Percentiles rank a stretch among this genome's conserved stretches.
phyloP scores from a whole-genome alignment of 164 flowering plant species.

The Kalanchoe fedtschenkoi region DNA sequence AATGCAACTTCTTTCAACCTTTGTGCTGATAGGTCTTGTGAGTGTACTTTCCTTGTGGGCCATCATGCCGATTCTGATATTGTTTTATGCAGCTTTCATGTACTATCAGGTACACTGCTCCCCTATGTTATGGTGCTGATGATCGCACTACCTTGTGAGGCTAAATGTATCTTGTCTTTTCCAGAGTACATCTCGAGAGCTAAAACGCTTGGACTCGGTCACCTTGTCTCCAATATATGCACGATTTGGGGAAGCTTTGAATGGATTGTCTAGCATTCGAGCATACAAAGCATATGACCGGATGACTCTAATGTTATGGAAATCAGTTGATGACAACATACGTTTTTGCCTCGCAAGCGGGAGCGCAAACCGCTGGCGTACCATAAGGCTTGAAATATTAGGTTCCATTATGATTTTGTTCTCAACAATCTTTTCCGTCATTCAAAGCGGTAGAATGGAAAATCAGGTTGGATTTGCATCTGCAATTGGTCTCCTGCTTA shows the following conservation, averaged over 20 bases:
- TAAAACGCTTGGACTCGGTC: slow-evolving; percentile 87
- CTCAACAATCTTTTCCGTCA: slow-evolving; percentile 85
- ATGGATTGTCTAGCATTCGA: slow-evolving; percentile 84
- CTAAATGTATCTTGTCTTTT: slow-evolving; percentile 1
- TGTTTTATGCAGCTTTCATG: slow-evolving; percentile 35
- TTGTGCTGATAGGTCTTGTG: slow-evolving; percentile 26
- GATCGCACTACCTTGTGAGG: not conserved
- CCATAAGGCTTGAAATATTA: slow-evolving; percentile 73
- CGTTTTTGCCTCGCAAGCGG: slow-evolving; percentile 70
- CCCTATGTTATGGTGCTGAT: not conserved
- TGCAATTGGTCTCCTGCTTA: slow-evolving; percentile 93
- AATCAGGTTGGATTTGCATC: slow-evolving; percentile 81
- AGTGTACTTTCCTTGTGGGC: slow-evolving; percentile 36
- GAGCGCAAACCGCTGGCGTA: slow-evolving; percentile 91
- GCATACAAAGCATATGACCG: slow-evolving; percentile 93
- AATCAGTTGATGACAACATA: slow-evolving; percentile 81
- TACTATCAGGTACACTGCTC: slow-evolving; percentile 28
- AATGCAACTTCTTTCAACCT: slow-evolving; percentile 63
- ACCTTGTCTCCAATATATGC: slow-evolving; percentile 94
- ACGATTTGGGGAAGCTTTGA: slow-evolving; percentile 88
- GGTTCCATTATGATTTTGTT: slow-evolving; percentile 97
- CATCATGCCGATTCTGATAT: slow-evolving; percentile 33
- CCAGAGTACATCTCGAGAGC: slow-evolving; percentile 96
- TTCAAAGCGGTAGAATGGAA: slow-evolving; percentile 63
- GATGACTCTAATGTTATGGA: slow-evolving; percentile 72